These are phyloP conservation scores for Lipomyces orientalis DNA, from an alignment of 805 yeast species.

Conservation along the genomic window DNA sequence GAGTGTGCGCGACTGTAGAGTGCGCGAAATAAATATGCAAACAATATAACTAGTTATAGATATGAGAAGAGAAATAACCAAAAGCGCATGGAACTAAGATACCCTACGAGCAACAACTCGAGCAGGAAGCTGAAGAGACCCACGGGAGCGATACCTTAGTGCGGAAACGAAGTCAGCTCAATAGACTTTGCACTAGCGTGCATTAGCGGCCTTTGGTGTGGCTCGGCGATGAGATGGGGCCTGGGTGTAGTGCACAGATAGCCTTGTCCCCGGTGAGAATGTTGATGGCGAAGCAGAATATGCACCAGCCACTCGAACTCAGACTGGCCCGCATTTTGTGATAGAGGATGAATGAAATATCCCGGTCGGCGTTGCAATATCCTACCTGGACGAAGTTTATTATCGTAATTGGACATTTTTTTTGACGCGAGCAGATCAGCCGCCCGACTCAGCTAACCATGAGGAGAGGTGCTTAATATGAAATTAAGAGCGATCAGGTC, in stretches of 20 bases:
- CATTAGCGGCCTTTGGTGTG: neutral
- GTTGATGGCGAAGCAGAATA: neutral
- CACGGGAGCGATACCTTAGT: neutral
- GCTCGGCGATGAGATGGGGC: neutral
- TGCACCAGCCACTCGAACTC: neutral
- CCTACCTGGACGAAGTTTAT: neutral
- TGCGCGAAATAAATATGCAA: neutral
- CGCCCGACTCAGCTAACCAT: too few species aligned
- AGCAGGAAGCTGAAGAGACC: neutral
- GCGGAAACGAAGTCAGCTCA: neutral
- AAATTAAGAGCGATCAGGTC: too few species aligned
- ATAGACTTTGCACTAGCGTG: neutral
- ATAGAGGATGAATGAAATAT: neutral
- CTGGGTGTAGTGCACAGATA: neutral
- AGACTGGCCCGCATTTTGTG: neutral
- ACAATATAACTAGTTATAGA: neutral
- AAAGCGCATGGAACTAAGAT: neutral
- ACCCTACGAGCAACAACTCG: too few species aligned
- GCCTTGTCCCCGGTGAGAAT: neutral
- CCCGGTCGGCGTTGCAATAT: neutral
- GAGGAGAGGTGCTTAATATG: too few species aligned
- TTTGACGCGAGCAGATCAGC: too few species aligned
- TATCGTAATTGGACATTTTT: neutral
- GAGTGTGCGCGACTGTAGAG: neutral
- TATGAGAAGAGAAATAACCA: neutral